A percentile compares a stretch with the other conserved stretches of the same genome.
These are phyloP conservation scores for Globisporangium parvum DNA, from an alignment of 352 stramenopile genomes.

Conservation along the genomic window DNA sequence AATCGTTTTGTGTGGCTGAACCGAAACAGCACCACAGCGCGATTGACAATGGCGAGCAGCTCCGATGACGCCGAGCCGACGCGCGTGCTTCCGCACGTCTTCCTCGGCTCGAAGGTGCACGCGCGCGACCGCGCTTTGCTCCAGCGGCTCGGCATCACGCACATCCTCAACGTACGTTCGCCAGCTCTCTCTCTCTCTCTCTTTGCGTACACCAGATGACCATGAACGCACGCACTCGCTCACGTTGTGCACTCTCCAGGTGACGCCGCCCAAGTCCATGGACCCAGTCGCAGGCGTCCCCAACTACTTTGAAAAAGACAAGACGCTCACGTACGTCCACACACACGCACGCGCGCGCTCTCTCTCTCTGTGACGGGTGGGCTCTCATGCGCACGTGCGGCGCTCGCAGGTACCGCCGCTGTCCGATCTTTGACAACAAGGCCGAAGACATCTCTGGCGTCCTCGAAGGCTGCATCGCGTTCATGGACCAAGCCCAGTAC, in stretches of 20 bases:
- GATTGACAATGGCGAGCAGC: background rate
- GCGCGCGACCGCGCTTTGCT: conserved; percentile 64
- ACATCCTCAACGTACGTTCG: conserved; percentile 70
- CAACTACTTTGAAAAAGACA: conserved; percentile 91
- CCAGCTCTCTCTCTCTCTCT: background rate
- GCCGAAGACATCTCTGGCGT: conserved; percentile 82
- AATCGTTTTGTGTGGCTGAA: too few relatives aligned
- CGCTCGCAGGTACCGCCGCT: conserved; percentile 63
- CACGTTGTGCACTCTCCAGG: conserved; percentile 18
- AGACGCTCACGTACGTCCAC: conserved; percentile 36
- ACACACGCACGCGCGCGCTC: background rate
- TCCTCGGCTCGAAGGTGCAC: conserved; percentile 60
- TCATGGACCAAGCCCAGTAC: conserved; percentile 90
- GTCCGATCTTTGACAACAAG: conserved; percentile 87
- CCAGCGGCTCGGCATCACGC: conserved; percentile 55
- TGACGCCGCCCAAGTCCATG: conserved; percentile 68
- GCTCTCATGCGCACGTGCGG: background rate
- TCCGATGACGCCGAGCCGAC: conserved; percentile 34
- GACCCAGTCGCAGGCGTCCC: conserved; percentile 83
- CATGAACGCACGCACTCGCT: too few relatives aligned
- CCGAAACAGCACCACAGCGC: too few relatives aligned
- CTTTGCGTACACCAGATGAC: too few relatives aligned
- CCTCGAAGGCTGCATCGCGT: conserved; percentile 78
- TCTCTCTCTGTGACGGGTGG: conserved; percentile 2
- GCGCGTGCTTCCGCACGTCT: conserved; percentile 64